Conservation (phyloP, 1,284 basidiomycete species). For the Neolentinus lepideus region DNA sequence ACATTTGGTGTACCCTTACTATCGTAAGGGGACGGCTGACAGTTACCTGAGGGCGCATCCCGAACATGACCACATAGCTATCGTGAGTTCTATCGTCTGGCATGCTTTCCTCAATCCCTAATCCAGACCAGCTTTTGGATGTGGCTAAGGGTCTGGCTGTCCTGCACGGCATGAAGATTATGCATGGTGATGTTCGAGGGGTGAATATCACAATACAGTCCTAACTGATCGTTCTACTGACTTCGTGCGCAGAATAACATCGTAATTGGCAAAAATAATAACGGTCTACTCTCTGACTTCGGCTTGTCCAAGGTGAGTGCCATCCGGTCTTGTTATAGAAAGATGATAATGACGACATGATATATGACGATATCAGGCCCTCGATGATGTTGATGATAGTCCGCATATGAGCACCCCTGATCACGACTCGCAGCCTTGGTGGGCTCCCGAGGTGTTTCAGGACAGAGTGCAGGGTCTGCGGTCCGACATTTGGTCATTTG, state of each 20-base stretch:
- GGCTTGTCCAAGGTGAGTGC: not conserved
- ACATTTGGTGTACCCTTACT: not conserved
- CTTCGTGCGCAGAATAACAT: too few species aligned
- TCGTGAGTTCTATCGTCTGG: not conserved
- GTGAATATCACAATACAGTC: not conserved
- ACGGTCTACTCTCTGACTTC: not conserved
- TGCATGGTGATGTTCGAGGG: constrained; percentile 3
- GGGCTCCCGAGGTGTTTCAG: not conserved
- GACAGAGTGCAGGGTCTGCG: not conserved
- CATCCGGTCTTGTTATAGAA: not conserved
- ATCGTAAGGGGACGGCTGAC: not conserved
- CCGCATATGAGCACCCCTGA: not conserved
- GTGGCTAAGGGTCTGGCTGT: not conserved
- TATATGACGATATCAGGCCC: not conserved
- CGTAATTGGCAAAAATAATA: not conserved
- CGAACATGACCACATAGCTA: not conserved
- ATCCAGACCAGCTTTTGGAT: not conserved
- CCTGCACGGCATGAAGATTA: not conserved
- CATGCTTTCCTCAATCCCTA: not conserved
- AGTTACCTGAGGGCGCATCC: not conserved
- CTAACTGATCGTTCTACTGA: not conserved
- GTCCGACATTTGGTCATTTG: not conserved
- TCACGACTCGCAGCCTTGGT: not conserved
- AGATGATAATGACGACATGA: not conserved
- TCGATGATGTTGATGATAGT: not conserved